Base-by-base conservation (phyloP, 441 rosid genomes). In the Omphalea diandra region DNA sequence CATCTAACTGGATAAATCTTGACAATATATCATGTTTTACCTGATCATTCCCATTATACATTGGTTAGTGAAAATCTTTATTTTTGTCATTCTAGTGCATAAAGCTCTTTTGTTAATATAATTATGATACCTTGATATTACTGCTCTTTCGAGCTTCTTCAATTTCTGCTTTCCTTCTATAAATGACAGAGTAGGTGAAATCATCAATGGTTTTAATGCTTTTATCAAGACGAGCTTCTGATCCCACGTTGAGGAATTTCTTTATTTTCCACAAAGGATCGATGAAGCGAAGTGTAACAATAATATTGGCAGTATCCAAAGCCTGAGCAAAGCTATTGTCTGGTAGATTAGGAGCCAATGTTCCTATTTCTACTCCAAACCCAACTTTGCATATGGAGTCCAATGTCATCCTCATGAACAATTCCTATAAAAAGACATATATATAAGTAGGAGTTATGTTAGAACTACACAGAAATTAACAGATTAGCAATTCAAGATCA, bases 381-480 rank as follows among this genome's bases (percentile, higher is more conserved):
- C 98, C 98, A 52, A 94, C 97, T 72, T 90, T 91, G 80, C 97
- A 94, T 74, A 91, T 94, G 22, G 97, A 94, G 79, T 90, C 98
- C 73, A 88, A 70, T 10, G 99, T 92, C 99, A 94, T 86, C 83
- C 98, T 86, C 98, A 89, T 90, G 74, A 92, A 71, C 72, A 92
- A 61, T 54, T 90, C 97, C 98, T 94, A 58, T 32, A 44, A 81
- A 69, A 52, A 44, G 50, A 8, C 62, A 68, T n/a, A 41, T 50
- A 40, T 11, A 38, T 46, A 7, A 59, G 53, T 40, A 5, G 40
- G 58, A 63, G 88, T 46, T 80, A 82, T 20, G 53, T 64, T 24
- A 88, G 83, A 54, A 86, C 81, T 7, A 67, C 32, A 32, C 77
- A 83, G 64, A 87, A 88, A 73, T 82, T 81, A 55, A 41, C 31